These are phyloP conservation scores for Phaeosphaeriaceae sp. DNA, from an alignment of 2,329 filamentous ascomycete genomes.

Conservation along the genomic window DNA sequence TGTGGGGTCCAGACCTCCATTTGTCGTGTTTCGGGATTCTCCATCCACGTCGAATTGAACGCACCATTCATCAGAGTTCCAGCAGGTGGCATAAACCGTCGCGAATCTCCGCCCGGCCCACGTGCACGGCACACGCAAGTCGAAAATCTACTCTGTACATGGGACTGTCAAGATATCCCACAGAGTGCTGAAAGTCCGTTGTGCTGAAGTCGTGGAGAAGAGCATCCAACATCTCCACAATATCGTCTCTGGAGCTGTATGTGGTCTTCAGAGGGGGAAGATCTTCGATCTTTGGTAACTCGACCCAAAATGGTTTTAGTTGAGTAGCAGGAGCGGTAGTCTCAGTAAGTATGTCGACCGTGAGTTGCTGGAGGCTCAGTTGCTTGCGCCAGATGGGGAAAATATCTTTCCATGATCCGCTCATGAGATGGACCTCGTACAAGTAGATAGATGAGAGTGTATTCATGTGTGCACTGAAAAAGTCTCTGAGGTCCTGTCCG, in stretches of 20 bases:
- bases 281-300: not conserved
- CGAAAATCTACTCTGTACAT: not conserved
- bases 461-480: not conserved
- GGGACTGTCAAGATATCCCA: not conserved
- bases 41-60: not conserved
- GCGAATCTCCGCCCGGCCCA: not conserved
- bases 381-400: not conserved
- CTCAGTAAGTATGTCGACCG: not conserved
- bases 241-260: not conserved
- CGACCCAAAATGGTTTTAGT: not conserved
- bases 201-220: not conserved
- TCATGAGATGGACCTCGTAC: not conserved
- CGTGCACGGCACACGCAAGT: not conserved
- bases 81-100: not conserved
- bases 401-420: not conserved
- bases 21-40: not conserved
- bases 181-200: not conserved
- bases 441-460: not conserved
- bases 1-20: not conserved
- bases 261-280: not conserved
- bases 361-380: not conserved
- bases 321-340: not conserved
- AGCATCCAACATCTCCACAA: not conserved
- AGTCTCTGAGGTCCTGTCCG: not conserved
- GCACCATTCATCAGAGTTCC: not conserved